Conservation (phyloP, 768 basidiomycete species). For the Phlebiopsis flavidoalba region DNA sequence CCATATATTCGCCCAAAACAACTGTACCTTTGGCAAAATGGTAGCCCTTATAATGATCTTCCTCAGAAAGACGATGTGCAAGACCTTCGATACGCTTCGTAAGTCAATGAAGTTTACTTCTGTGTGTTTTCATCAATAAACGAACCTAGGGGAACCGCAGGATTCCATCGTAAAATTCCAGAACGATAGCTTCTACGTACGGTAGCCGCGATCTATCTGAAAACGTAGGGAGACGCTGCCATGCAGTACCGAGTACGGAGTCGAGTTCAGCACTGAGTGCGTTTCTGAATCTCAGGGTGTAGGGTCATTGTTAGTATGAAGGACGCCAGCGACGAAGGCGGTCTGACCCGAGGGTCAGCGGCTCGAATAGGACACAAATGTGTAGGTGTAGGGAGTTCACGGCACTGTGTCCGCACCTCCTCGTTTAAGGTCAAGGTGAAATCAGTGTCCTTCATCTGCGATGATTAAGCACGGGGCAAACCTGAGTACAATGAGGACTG, state of each 20-base stretch:
- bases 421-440: too few species aligned
- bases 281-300: conserved; percentile 26
- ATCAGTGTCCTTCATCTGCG: too few species aligned
- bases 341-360: conserved; percentile 17
- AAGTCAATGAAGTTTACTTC: background rate
- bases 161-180: conserved; percentile 25
- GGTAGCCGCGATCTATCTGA: conserved; percentile 16
- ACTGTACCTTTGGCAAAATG: conserved; percentile 23
- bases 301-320: conserved; percentile 35
- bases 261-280: conserved; percentile 28
- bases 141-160: conserved; percentile 19
- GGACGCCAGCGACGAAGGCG: conserved; percentile 25
- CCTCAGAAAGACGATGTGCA: conserved; percentile 21
- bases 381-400: background rate
- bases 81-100: conserved; percentile 12
- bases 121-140: background rate
- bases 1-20: conserved; percentile 28
- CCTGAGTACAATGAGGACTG: conserved; percentile 36
- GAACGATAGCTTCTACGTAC: conserved; percentile 19
- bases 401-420: conserved; percentile 27
- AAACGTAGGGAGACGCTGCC: conserved; percentile 18
- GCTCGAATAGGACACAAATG: background rate
- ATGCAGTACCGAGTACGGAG: conserved; percentile 12
- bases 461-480: conserved; percentile 21
- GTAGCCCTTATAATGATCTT: conserved; percentile 26